phyloP scores from a whole-genome alignment of 1,284 basidiomycete genomes.

The Fomitiporia mediterranea region DNA sequence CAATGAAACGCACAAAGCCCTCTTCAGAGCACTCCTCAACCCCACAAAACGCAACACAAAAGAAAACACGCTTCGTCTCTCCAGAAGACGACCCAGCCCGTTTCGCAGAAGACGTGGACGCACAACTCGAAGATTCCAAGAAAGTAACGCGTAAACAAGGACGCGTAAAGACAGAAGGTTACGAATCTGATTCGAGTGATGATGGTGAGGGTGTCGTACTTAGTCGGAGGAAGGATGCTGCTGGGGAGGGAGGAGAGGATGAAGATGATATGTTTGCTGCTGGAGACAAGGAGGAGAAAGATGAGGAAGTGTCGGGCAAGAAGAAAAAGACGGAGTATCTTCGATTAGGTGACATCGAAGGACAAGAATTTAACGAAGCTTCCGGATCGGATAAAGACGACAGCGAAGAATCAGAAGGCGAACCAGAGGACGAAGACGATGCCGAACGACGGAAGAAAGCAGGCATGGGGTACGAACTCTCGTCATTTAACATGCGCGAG shows the following conservation, averaged over 20 bases:
- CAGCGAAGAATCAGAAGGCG: constrained; percentile 43
- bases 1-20: constrained; percentile 18
- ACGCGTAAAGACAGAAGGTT: constrained; percentile 80
- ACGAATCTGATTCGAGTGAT: constrained; percentile 91
- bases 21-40: constrained; percentile 11
- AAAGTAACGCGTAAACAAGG: constrained; percentile 55
- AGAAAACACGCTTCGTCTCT: constrained; percentile 80
- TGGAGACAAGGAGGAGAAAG: constrained; percentile 40
- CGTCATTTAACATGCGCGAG: constrained; percentile 97
- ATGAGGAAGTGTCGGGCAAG: constrained; percentile 29
- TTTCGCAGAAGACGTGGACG: constrained; percentile 73
- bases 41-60: constrained; percentile 28
- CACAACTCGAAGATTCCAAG: constrained; percentile 57
- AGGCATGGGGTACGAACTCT: constrained; percentile 91
- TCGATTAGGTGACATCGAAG: constrained; percentile 90
- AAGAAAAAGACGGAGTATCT: constrained; percentile 76
- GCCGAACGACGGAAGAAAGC: constrained; percentile 66
- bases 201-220: constrained; percentile 87
- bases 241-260: constrained; percentile 41
- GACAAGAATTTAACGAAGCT: constrained; percentile 81
- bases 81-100: constrained; percentile 66
- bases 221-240: constrained; percentile 57
- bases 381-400: constrained; percentile 39
- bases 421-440: constrained; percentile 77
- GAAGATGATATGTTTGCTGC: constrained; percentile 91